Percentiles rank a stretch among this genome's conserved stretches.
Conservation (phyloP, 2,329 filamentous ascomycete genomes). For the Fusarium pininemorale region DNA sequence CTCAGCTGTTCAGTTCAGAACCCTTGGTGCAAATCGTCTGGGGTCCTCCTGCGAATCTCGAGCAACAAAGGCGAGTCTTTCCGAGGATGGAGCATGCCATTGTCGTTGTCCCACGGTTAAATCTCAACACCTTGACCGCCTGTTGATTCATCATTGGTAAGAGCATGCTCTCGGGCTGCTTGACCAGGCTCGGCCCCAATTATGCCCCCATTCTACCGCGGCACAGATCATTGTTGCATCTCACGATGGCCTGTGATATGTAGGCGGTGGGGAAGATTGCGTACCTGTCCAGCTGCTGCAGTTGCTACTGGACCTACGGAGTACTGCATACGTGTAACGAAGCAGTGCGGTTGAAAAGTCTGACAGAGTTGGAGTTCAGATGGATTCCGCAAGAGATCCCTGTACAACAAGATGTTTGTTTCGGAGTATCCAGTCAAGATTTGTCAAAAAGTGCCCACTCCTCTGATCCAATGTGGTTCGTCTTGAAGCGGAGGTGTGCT, state of each 20-base stretch:
- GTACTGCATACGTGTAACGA: not conserved
- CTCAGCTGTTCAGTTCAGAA: not conserved
- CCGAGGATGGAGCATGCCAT: constrained; percentile 2
- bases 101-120: not conserved
- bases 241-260: constrained; percentile 38
- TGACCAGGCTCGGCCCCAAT: constrained; percentile 27
- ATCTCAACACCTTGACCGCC: constrained; percentile 35
- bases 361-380: constrained; percentile 22
- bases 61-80: constrained; percentile 2
- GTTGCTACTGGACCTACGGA: not conserved
- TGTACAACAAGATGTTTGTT: constrained; percentile 7
- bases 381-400: constrained; percentile 20
- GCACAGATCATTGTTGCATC: constrained; percentile 40
- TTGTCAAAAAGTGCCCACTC: not conserved
- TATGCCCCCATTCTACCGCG: constrained; percentile 29
- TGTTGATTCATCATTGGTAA: constrained; percentile 28
- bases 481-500: constrained; percentile 18
- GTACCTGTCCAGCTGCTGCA: not conserved
- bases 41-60: not conserved
- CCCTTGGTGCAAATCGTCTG: constrained; percentile 2
- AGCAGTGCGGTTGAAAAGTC: constrained; percentile 7
- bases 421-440: constrained; percentile 8
- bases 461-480: constrained; percentile 9
- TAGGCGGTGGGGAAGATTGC: constrained; percentile 30
- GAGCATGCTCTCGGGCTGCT: constrained; percentile 14